A percentile compares a stretch with the other conserved stretches of the same genome.
These are phyloP conservation scores for Starmerella roubikii DNA, from an alignment of 805 yeast species.

Conservation along the genomic window DNA sequence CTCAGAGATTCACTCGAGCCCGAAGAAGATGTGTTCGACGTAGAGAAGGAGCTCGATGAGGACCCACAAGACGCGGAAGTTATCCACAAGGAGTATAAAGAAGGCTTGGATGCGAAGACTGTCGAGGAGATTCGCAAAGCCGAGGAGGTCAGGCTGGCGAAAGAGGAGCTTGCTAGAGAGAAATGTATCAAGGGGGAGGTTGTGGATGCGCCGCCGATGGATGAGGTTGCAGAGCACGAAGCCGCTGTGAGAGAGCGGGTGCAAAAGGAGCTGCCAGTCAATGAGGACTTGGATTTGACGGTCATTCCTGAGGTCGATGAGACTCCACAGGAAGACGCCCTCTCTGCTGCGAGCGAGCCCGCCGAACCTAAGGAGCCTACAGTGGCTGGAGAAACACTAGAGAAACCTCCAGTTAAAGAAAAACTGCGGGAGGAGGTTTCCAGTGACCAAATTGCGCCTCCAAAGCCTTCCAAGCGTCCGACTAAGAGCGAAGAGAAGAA, in stretches of 20 bases:
- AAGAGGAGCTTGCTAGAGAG: not conserved
- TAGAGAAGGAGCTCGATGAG: not conserved
- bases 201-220: not conserved
- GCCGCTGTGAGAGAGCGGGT: not conserved
- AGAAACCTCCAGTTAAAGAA: no score
- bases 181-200: not conserved
- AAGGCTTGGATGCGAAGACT: not conserved
- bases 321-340: no score
- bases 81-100: not conserved
- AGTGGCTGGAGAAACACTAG: no score
- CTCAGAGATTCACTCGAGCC: not conserved
- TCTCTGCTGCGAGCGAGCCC: no score
- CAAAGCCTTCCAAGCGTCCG: no score
- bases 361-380: no score
- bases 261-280: not conserved
- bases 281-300: not conserved
- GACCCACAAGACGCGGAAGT: not conserved
- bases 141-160: not conserved
- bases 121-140: not conserved
- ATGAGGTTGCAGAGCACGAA: not conserved
- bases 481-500: no score
- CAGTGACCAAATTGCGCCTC: no score
- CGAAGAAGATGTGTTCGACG: not conserved
- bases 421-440: no score
- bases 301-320: no score